Evolutionary conservation across 768 basidiomycete genomes (phyloP).

Genomic region (Psilocybe cyanescens): DNA sequence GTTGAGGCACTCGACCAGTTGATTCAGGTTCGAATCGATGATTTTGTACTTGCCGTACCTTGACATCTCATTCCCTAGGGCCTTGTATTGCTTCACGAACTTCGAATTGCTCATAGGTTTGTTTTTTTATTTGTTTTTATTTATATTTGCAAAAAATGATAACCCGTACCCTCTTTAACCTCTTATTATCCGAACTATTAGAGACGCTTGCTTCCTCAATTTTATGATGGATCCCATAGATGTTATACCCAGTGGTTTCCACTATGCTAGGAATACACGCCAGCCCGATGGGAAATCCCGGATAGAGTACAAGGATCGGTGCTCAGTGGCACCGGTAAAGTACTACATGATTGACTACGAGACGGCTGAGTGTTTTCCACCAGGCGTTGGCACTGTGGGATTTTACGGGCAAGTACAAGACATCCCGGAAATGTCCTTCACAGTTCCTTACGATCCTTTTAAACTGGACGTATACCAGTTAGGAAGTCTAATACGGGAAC

Average conservation of each 20-base stretch:
- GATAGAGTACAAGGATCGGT: conserved; percentile 16
- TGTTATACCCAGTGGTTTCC: conserved; percentile 21
- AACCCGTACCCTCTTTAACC: too few relatives aligned
- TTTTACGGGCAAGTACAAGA: conserved; percentile 22
- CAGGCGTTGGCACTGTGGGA: conserved; percentile 10
- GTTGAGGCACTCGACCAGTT: conserved; percentile 24
- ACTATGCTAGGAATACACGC: background rate
- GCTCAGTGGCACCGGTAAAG: conserved; percentile 26
- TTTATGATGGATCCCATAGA: conserved; percentile 23
- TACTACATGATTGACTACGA: conserved; percentile 34
- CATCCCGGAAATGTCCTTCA: conserved; percentile 26
- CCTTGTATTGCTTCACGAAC: conserved; percentile 19
- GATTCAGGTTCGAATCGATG: background rate
- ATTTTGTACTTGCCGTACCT: background rate
- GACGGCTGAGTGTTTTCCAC: background rate
- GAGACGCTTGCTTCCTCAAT: conserved; percentile 20
- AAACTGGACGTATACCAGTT: conserved; percentile 33
- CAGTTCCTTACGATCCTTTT: conserved; percentile 31
- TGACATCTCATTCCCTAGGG: conserved; percentile 5
- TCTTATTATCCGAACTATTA: background rate
- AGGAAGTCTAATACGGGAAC: conserved; percentile 16
- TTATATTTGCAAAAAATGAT: background rate
- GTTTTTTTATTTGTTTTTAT: background rate
- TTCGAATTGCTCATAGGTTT: conserved; percentile 23
- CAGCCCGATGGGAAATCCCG: background rate